Base-by-base conservation (phyloP, 331 rosid species). In the Phaseolus coccineus region DNA sequence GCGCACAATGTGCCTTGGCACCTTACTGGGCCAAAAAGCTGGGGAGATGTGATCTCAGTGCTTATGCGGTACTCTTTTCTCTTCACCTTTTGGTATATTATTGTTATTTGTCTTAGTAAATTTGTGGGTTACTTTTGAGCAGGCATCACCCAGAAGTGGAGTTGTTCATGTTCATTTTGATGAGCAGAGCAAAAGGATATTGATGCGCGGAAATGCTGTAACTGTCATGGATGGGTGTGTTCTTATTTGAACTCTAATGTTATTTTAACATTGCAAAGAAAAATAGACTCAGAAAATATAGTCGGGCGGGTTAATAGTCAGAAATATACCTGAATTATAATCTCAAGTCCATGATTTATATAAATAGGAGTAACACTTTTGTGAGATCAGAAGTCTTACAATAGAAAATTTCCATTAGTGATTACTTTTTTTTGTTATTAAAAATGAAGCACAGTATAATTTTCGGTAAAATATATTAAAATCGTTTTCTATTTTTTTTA, bases 111-210 rank as follows among this genome's bases (percentile, higher is more conserved):
- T 69, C 0, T 1, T 24, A 12, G 40, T 35, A 55, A 65, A 35
- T 76, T 5, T 25, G 1, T 30, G 64, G 24, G 50, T 63, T 75
- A 56, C n/a, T 10, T 76, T 19, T 72, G 68, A 40, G 22, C 79
- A 89, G 93, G 97, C 96, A 79, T 91, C 94, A 28, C 67, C 79
- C 0, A 90, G 94, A 84, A 84, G 97, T 9, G 96, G 93, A 72
- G 83, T 79, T 73, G 12, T 91, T 63, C 80, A 81, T 47, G 15
- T 93, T 73, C 89, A 79, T 84, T 14, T 87, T 58, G 93, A 93
- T 25, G 87, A 88, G 76, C 81, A 87, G 85, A 87, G 73, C 8
- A 87, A 89, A 19, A 88, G 92, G 51, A 90, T 93, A 53, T 68
- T 84, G 19, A 68, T 93, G 82, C 91, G 85, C 35, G 97, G 96